These are phyloP conservation scores for Cnidoscolus chayamansa DNA, from an alignment of 441 rosid genomes.

Conservation along the genomic window DNA sequence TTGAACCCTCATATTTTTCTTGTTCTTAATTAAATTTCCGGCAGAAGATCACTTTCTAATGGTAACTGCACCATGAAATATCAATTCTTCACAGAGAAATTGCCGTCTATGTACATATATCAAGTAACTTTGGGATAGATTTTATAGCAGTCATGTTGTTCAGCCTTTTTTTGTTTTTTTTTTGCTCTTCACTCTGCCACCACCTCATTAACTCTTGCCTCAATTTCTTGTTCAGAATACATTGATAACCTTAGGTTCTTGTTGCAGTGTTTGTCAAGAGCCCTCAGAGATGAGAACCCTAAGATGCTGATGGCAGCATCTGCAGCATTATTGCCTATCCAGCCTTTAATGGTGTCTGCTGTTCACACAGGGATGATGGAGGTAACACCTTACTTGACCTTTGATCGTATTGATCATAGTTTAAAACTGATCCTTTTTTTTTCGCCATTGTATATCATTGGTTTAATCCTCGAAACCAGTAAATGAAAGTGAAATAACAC, in stretches of 20 bases:
- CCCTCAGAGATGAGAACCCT: slow-evolving; percentile 77
- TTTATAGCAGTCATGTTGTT: not conserved
- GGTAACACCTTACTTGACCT: slow-evolving; percentile 36
- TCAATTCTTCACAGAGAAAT: not conserved
- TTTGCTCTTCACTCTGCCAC: not conserved
- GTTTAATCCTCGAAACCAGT: slow-evolving; percentile 1
- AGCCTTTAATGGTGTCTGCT: slow-evolving; percentile 90
- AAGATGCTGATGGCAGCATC: slow-evolving; percentile 92
- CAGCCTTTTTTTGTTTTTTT: not conserved
- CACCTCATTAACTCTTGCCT: not conserved
- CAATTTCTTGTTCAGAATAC: slow-evolving; percentile 2
- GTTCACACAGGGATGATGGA: slow-evolving; percentile 97
- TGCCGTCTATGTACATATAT: not conserved
- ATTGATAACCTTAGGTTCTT: slow-evolving; percentile 11
- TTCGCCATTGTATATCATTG: not conserved
- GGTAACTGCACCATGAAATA: not conserved
- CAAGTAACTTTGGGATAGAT: not conserved
- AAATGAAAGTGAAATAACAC: not conserved
- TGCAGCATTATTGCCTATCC: slow-evolving; percentile 74
- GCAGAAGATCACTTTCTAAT: not conserved
- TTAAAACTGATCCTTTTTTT: not conserved
- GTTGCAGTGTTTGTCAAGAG: slow-evolving; percentile 81
- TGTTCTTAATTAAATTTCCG: not conserved
- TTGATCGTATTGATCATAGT: not conserved
- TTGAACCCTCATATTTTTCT: not conserved